Percentiles rank a stretch among this genome's conserved stretches.
phyloP scores from a whole-genome alignment of 176 grass and related monocot genomes.

The Carex cristatella region DNA sequence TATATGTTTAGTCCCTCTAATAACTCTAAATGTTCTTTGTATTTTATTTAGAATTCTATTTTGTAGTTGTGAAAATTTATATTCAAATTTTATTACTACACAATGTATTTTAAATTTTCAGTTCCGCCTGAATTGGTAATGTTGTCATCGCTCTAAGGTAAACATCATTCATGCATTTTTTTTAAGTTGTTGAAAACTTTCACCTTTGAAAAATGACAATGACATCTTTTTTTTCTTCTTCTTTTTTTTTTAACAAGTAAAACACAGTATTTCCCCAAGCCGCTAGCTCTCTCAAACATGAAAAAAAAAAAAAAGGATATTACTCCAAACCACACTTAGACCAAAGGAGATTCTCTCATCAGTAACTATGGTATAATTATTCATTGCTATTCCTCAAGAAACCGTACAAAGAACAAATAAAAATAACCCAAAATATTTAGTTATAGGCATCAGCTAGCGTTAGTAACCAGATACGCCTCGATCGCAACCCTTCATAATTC shows the following conservation, averaged over 20 bases:
- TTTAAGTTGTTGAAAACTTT: background rate
- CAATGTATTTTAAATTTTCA: too few relatives aligned
- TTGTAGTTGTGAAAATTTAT: too few relatives aligned
- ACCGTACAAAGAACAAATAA: background rate
- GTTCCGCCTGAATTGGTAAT: too few relatives aligned
- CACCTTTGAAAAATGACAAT: background rate
- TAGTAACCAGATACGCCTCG: constrained; percentile 48
- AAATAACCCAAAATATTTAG: constrained; percentile 10
- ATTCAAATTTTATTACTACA: too few relatives aligned
- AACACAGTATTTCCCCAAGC: background rate
- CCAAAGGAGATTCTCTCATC: background rate
- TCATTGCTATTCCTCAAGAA: background rate
- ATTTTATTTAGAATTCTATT: too few relatives aligned
- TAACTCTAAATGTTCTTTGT: too few relatives aligned
- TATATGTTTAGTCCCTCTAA: too few relatives aligned
- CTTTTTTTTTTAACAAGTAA: background rate
- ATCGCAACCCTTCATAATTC: constrained; percentile 50
- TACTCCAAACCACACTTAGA: background rate
- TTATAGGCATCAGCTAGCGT: constrained; percentile 60
- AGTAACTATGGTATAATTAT: background rate
- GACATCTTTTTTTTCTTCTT: background rate
- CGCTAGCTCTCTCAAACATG: background rate
- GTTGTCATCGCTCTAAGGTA: background rate
- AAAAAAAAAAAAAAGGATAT: background rate
- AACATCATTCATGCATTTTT: background rate